Base-by-base conservation (phyloP, 1,284 basidiomycete genomes). In the Sporisorium iseilematis-ciliati region DNA sequence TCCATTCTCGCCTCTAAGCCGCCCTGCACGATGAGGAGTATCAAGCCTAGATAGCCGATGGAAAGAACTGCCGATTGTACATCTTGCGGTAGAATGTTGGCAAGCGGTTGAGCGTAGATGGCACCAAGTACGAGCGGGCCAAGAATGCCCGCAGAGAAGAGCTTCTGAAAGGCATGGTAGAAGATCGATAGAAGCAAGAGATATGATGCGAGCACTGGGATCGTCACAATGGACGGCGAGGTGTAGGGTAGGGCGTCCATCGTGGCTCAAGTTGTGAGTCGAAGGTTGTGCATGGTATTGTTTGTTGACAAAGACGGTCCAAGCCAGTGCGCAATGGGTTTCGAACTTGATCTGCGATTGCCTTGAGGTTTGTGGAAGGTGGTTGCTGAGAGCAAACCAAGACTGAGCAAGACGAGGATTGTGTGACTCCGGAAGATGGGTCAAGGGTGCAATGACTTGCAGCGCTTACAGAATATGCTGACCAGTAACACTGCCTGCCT, bases 21-120 rank as follows among this genome's bases (percentile, higher is more conserved):
- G 86, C 88, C 88, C 85, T 89, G 87, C 63, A 89, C 88, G 3
- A 90, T 88, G 48, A 90, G 85, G 7, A 89, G 80, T n/a, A 89
- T 83, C 16, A 90, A 82, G 1, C 89, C 89, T 1, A 89, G 65
- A 73, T 89, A 89, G 0, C 89, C 89, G 7, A 89, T 48, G 0
- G 83, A 82, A 7, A 87, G 85, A 57, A 89, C 86, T 0, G 88
- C 85, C 10, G 85, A 75, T 67, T 89, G 83, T 86, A 87, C 88
- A 7, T 82, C 78, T 0, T 61, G 11, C 0, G 85, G 84, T 0
- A 89, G 79, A 57, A 89, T 87, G 29, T 81, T 83, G 0, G 86
- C 87, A 0, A 89, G 77, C 0, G 89, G 89, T 4, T 85, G 79
- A 0, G 87, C 87, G 69, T 87, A 89, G 26, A 89, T 79, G 66